These are phyloP conservation scores for Euphorbia peplus DNA, from an alignment of 345 rosid genomes.

Conservation along the genomic window DNA sequence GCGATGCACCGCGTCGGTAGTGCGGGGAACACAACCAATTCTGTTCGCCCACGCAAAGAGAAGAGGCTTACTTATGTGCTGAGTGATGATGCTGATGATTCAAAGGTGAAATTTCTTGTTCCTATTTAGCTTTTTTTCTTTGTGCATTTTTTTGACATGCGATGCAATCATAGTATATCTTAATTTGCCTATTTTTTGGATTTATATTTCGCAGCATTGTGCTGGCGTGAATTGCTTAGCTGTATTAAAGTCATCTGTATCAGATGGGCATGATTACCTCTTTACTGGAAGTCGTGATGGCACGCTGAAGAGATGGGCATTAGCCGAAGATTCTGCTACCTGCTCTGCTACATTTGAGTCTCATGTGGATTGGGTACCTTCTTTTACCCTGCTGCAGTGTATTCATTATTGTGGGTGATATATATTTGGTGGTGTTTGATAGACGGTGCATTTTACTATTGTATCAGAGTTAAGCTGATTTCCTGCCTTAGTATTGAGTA, in stretches of 20 bases:
- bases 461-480: background rate
- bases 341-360: slow-evolving; percentile 98
- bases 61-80: slow-evolving; percentile 89
- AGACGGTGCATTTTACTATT: background rate
- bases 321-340: slow-evolving; percentile 60
- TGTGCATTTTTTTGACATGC: background rate
- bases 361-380: slow-evolving; percentile 95
- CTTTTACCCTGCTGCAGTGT: slow-evolving; percentile 12
- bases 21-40: slow-evolving; percentile 81
- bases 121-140: background rate
- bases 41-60: slow-evolving; percentile 91
- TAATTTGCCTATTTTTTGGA: slow-evolving; percentile 22
- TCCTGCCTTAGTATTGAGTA: background rate
- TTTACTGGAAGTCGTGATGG: slow-evolving; percentile 99
- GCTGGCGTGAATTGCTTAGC: slow-evolving; percentile 93
- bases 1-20: slow-evolving; percentile 99
- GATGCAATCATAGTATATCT: background rate
- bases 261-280: slow-evolving; percentile 54
- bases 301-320: slow-evolving; percentile 87
- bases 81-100: slow-evolving; percentile 68
- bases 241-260: slow-evolving; percentile 52
- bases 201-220: slow-evolving; percentile 72
- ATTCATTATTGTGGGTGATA: slow-evolving; percentile 6
- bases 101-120: slow-evolving; percentile 50
- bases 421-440: background rate